Percentiles rank a stretch among this genome's conserved stretches.
Conservation (phyloP, 306 rosid species). For the Psophocarpus tetragonolobus region DNA sequence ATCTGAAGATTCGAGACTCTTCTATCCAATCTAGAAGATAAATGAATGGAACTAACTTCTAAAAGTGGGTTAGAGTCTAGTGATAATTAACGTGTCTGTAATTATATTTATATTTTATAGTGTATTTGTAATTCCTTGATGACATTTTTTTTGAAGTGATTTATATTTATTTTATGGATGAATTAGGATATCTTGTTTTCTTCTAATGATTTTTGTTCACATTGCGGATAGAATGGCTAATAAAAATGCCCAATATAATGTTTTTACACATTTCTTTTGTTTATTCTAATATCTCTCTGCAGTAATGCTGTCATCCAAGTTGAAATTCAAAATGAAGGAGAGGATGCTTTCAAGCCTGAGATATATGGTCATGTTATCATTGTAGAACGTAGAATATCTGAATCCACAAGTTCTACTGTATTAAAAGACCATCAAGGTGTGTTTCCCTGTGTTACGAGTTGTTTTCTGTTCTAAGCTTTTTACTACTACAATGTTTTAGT, state of each 20-base stretch:
- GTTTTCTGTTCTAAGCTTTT: not conserved
- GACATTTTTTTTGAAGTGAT: not conserved
- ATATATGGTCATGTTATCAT: constrained; percentile 65
- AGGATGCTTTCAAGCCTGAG: constrained; percentile 86
- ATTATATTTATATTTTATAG: too few relatives aligned
- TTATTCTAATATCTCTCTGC: constrained; percentile 37
- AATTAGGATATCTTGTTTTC: constrained; percentile 11
- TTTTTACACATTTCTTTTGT: constrained; percentile 10
- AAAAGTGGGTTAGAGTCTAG: not conserved
- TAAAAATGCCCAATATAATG: not conserved
- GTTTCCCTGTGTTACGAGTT: not conserved
- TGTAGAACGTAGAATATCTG: constrained; percentile 78
- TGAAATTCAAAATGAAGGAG: constrained; percentile 81
- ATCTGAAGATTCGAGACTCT: not conserved
- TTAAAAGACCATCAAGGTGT: constrained; percentile 80
- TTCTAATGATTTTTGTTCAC: not conserved
- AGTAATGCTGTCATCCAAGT: constrained; percentile 77
- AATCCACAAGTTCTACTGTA: constrained; percentile 51
- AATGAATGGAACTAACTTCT: not conserved
- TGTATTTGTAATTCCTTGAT: not conserved
- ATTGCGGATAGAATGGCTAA: not conserved
- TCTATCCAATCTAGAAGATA: not conserved
- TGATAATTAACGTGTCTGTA: not conserved
- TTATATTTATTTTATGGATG: constrained; percentile 4
- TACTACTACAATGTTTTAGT: not conserved